These are phyloP conservation scores for Xylariales sp. DNA, from an alignment of 2,329 filamentous ascomycete genomes.

Conservation along the genomic window DNA sequence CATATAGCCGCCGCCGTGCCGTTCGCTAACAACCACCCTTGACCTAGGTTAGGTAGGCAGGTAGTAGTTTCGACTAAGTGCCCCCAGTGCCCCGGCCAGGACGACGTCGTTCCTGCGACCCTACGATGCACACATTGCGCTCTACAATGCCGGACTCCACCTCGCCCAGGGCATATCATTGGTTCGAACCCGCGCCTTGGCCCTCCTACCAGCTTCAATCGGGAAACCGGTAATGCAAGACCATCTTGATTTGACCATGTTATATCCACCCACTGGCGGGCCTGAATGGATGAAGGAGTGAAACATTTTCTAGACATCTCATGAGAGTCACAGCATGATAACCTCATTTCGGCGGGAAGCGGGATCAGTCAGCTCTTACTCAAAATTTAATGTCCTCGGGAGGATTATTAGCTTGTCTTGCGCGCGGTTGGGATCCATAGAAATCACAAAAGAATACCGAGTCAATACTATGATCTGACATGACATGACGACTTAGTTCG, in stretches of 20 bases:
- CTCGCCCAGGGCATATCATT: neutral
- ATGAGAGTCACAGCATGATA: neutral
- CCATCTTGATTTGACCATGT: neutral
- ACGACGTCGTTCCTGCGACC: neutral
- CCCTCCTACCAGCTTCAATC: slow-evolving; percentile 2
- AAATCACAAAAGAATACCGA: too few species aligned
- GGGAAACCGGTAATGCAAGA: slow-evolving; percentile 1
- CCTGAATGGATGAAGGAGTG: slow-evolving; percentile 10
- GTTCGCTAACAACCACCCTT: neutral
- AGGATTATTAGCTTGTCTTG: neutral
- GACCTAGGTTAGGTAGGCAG: neutral
- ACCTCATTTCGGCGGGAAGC: neutral
- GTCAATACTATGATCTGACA: neutral
- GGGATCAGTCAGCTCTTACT: slow-evolving; percentile 6
- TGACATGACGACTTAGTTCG: neutral
- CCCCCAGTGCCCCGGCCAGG: neutral
- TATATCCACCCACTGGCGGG: neutral
- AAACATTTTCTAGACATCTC: neutral
- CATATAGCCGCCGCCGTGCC: slow-evolving; percentile 5
- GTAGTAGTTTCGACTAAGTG: neutral
- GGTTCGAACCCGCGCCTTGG: neutral
- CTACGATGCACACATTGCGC: slow-evolving; percentile 1
- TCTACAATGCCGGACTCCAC: slow-evolving; percentile 3
- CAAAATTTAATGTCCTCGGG: neutral
- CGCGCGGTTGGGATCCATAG: neutral